These are phyloP conservation scores for Calamus simplicifolius DNA, from an alignment of 176 grass and related monocot genomes.

Conservation along the genomic window DNA sequence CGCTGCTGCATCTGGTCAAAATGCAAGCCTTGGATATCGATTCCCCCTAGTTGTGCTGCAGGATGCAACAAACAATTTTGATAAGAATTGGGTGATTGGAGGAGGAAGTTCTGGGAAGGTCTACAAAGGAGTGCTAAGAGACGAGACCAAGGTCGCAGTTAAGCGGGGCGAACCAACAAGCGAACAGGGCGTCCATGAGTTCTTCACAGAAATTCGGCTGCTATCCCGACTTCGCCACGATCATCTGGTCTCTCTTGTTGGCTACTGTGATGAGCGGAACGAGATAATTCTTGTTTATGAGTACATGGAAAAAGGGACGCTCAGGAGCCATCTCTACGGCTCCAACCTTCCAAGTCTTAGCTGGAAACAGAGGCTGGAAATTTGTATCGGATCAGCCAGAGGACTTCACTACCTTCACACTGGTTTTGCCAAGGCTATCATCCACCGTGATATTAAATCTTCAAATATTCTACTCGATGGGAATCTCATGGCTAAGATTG, in stretches of 20 bases:
- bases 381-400: conserved; percentile 92
- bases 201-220: conserved; percentile 83
- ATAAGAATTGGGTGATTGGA: conserved; percentile 89
- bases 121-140: conserved; percentile 66
- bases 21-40: conserved; percentile 67
- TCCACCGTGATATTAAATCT: conserved; percentile 95
- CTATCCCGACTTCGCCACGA: conserved; percentile 79
- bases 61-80: conserved; percentile 85
- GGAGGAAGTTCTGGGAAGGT: conserved; percentile 88
- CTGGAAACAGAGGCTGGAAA: conserved; percentile 88
- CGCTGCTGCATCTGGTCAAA: conserved; percentile 60
- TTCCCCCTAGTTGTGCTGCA: conserved; percentile 64
- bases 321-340: conserved; percentile 85
- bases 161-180: conserved; percentile 81
- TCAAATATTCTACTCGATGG: conserved; percentile 94
- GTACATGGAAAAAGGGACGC: conserved; percentile 89
- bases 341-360: conserved; percentile 55
- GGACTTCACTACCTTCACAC: conserved; percentile 94
- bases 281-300: conserved; percentile 98
- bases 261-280: conserved; percentile 84
- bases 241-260: conserved; percentile 84
- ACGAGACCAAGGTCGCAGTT: conserved; percentile 83
- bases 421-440: conserved; percentile 76
- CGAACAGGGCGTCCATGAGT: conserved; percentile 90
- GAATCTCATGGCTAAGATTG: conserved; percentile 82